Evolutionary conservation across 2,329 filamentous ascomycete species (phyloP), one percentile per base, ranked within the genome.

Genomic region (Pseudogymnoascus sp.): DNA sequence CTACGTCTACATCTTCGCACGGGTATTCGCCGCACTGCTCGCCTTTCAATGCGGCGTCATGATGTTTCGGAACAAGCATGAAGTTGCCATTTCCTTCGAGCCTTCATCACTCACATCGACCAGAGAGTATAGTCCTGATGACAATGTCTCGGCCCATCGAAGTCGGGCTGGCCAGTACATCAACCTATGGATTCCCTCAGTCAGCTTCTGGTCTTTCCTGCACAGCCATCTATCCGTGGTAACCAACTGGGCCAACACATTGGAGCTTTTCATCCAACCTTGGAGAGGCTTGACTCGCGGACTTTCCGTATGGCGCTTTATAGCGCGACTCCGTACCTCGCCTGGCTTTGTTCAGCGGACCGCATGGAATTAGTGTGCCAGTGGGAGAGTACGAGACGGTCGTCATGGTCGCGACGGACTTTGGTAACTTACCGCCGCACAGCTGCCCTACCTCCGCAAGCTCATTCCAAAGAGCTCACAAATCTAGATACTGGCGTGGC

Each of bases 111-210:
- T 36, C 18, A 62, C 59, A 31, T 65, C 5, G 61, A 62, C 38
- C 44, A 42, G 10, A 53, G 53, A 38, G 28, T 31, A 28, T 21
- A 25, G 31, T 60, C 56, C 21, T 25, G 56, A 60, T 60, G 18
- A 60, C 56, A 38, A 38, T 38, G 36, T 38, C 36, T 38, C 36
- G 36, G 36, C 34, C 31, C 7, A 14, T 61, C 12, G 28, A 50
- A 12, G 18, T 61, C 59, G 37, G 18, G 59, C 59, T 40, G 37
- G 59, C 18, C 36, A 44, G 28, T 28, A 38, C 34, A 66, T 68
- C 37, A 64, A 67, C 31, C 37, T 68, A 23, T 66, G 61, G 44
- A 67, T 68, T 42, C 64, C 64, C 34, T 67, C 53, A 23, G 21
- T 23, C 21, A 23, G 21, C 21, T 23, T 23, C 21, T 23, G 21